A percentile compares a stretch with the other conserved stretches of the same genome.
Conservation (phyloP, 139 green algal genomes). For the Chlorella ohadii region DNA sequence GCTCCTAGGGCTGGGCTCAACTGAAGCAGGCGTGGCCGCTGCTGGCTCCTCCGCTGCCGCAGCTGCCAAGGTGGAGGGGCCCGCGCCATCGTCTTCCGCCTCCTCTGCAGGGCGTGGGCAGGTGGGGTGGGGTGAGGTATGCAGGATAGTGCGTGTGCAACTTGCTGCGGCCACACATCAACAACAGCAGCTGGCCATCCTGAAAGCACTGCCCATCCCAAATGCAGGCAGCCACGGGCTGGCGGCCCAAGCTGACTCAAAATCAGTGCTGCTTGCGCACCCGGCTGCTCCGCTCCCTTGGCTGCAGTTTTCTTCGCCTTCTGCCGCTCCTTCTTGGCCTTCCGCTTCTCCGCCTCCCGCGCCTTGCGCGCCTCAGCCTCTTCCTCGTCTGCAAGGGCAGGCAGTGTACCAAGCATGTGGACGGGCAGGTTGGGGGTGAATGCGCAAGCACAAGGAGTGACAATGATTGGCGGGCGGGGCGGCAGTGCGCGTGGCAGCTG, state of each 20-base stretch:
- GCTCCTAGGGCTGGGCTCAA: not conserved
- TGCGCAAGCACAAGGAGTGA: too few relatives aligned
- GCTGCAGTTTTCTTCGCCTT: conserved; percentile 24
- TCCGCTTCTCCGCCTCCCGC: conserved; percentile 19
- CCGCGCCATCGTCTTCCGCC: not conserved
- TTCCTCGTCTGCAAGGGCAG: conserved; percentile 2
- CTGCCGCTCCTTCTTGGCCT: conserved; percentile 29
- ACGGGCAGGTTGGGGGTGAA: too few relatives aligned
- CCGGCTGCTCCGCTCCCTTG: not conserved
- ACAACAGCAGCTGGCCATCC: too few relatives aligned
- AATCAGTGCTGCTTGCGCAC: not conserved
- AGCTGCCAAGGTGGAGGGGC: not conserved
- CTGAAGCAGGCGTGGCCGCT: not conserved
- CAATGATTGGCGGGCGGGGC: too few relatives aligned
- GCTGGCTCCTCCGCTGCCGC: not conserved
- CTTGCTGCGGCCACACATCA: too few relatives aligned
- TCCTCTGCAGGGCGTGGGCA: not conserved
- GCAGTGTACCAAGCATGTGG: not conserved
- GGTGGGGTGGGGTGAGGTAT: too few relatives aligned
- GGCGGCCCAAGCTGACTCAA: too few relatives aligned
- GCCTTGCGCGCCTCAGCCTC: not conserved
- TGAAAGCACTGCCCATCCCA: too few relatives aligned
- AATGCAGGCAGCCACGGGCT: too few relatives aligned
- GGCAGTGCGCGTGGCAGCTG: too few relatives aligned
- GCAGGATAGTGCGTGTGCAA: too few relatives aligned